Evolutionary conservation across 768 basidiomycete genomes (phyloP).

Genomic region (Pleurotus tuoliensis): DNA sequence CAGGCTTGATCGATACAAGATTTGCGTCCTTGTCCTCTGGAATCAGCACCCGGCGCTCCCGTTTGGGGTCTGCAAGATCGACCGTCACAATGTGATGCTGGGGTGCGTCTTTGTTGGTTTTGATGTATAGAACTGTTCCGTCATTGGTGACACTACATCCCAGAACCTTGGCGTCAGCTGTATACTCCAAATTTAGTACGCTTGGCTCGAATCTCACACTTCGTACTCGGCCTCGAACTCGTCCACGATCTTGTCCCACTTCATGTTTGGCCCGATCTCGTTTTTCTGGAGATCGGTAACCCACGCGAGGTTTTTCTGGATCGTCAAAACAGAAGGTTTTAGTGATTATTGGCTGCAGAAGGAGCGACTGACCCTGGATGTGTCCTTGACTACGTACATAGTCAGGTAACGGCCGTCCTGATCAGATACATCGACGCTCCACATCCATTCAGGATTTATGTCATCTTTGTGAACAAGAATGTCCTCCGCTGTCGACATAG

Average conservation of each 20-base stretch:
- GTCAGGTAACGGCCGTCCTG: constrained; percentile 60
- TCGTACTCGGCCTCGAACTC: constrained; percentile 66
- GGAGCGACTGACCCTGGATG: constrained; percentile 45
- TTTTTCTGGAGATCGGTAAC: constrained; percentile 60
- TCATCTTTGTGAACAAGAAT: constrained; percentile 62
- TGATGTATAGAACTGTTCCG: constrained; percentile 56
- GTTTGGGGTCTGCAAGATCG: constrained; percentile 48
- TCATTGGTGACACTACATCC: constrained; percentile 59
- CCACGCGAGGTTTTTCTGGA: constrained; percentile 75
- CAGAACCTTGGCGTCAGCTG: constrained; percentile 5
- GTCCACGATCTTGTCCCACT: constrained; percentile 69
- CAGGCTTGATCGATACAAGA: constrained; percentile 42
- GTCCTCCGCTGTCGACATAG: constrained; percentile 53
- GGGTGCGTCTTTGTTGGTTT: constrained; percentile 64
- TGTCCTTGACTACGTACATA: constrained; percentile 54
- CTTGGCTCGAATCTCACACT: constrained; percentile 40
- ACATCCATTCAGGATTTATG: constrained; percentile 65
- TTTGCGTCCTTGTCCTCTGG: constrained; percentile 64
- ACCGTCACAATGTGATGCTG: constrained; percentile 63
- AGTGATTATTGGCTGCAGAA: not conserved
- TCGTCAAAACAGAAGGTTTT: not conserved
- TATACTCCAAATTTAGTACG: not conserved
- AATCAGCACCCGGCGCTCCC: constrained; percentile 55
- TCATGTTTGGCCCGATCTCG: constrained; percentile 58
- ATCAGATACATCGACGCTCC: constrained; percentile 49